Evolutionary conservation across 2,329 filamentous ascomycete species (phyloP).

Genomic region (Trichoderma simmonsii): DNA sequence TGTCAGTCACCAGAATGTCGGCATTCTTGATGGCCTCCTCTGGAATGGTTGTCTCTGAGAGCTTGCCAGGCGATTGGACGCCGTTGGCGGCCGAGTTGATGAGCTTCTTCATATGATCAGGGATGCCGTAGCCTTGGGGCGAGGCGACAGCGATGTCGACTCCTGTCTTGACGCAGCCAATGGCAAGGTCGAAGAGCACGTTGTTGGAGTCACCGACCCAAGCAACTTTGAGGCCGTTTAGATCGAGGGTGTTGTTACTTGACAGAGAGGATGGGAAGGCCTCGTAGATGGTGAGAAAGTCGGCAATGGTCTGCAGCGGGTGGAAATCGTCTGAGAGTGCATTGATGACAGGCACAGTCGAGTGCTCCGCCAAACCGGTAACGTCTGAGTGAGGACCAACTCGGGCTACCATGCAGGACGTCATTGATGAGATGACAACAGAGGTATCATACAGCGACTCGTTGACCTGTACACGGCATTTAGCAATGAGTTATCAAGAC

Average conservation of each 20-base stretch:
- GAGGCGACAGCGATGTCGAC: constrained; percentile 85
- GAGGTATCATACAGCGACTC: constrained; percentile 93
- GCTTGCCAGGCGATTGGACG: constrained; percentile 58
- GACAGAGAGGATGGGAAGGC: constrained; percentile 54
- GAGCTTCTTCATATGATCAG: constrained; percentile 66
- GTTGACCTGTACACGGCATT: constrained; percentile 60
- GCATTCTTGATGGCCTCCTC: constrained; percentile 83
- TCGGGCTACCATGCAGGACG: constrained; percentile 76
- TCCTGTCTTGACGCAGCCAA: constrained; percentile 82
- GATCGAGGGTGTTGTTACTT: constrained; percentile 52
- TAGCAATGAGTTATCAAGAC: neutral
- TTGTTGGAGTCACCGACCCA: constrained; percentile 98
- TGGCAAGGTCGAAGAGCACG: constrained; percentile 89
- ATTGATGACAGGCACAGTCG: constrained; percentile 79
- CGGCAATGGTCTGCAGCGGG: constrained; percentile 89
- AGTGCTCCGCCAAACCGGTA: constrained; percentile 65
- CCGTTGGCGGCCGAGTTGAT: constrained; percentile 63
- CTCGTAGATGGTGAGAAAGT: constrained; percentile 88
- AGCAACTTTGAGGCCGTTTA: constrained; percentile 83
- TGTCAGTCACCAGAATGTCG: constrained; percentile 91
- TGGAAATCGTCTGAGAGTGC: constrained; percentile 88
- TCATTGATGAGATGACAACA: constrained; percentile 91
- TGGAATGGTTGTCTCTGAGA: constrained; percentile 73
- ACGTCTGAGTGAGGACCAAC: constrained; percentile 77
- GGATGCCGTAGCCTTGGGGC: constrained; percentile 80